A percentile compares a stretch with the other conserved stretches of the same genome.
Conservation (phyloP, 768 basidiomycete species). For the Boletus barrowsii region DNA sequence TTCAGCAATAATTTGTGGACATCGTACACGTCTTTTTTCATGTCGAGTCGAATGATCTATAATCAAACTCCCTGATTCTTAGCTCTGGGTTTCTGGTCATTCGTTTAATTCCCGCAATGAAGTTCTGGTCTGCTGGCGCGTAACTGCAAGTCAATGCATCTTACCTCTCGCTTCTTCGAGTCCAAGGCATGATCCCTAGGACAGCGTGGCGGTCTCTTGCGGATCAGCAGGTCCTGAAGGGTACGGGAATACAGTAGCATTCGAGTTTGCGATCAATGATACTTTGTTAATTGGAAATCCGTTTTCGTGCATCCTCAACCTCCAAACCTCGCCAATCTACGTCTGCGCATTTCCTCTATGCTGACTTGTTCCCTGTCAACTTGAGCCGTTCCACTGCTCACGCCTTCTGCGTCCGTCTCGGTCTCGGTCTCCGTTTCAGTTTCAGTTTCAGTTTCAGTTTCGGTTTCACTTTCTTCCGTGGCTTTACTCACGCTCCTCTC, state of each 20-base stretch:
- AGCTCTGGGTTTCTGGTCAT: background rate
- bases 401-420: constrained; percentile 31
- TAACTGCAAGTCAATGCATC: background rate
- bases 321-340: constrained; percentile 64
- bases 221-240: background rate
- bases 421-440: constrained; percentile 30
- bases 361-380: constrained; percentile 38
- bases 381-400: constrained; percentile 1
- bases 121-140: background rate
- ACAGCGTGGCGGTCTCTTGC: too few species aligned
- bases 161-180: background rate
- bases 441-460: constrained; percentile 31
- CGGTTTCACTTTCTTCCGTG: constrained; percentile 18
- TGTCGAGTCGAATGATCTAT: too few species aligned
- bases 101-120: background rate
- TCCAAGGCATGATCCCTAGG: too few species aligned
- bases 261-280: background rate
- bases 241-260: background rate
- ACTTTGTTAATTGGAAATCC: background rate
- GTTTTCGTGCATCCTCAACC: constrained; percentile 26
- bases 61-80: background rate
- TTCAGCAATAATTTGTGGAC: background rate
- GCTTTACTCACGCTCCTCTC: constrained; percentile 8
- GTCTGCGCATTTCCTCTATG: constrained; percentile 65
- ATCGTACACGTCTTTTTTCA: background rate